A percentile compares a stretch with the other conserved stretches of the same genome.
Conservation (phyloP, 169 alveolate genomes). For the Miamiensis avidus region DNA sequence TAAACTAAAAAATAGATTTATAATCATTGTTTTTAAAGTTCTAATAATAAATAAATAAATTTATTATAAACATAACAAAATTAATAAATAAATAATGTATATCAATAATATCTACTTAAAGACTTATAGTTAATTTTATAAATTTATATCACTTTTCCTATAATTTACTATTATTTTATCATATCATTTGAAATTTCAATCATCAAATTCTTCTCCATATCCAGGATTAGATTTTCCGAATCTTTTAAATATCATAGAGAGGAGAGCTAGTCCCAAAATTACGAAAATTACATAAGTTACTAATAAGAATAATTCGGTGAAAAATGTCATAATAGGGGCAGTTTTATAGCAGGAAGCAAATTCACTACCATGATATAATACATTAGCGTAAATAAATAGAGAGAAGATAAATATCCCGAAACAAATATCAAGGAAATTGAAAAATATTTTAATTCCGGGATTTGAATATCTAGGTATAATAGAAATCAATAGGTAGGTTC, state of each 20-base stretch:
- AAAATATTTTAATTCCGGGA: slow-evolving; percentile 39
- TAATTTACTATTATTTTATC: too few species aligned
- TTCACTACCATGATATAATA: not conserved
- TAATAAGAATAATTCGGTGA: slow-evolving; percentile 17
- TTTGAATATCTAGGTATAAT: slow-evolving; percentile 41
- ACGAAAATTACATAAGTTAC: slow-evolving; percentile 23
- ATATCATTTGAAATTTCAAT: too few species aligned
- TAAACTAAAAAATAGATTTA: too few species aligned
- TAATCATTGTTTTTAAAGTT: too few species aligned
- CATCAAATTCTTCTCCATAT: not conserved
- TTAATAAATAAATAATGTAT: not conserved
- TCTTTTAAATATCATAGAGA: slow-evolving; percentile 1
- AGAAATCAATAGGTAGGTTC: slow-evolving; percentile 39
- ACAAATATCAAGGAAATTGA: slow-evolving; percentile 42
- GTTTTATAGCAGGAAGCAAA: slow-evolving; percentile 3
- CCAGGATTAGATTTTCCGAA: not conserved
- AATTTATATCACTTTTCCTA: too few species aligned
- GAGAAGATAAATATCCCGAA: slow-evolving; percentile 32
- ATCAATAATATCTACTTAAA: too few species aligned
- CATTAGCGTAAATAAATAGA: slow-evolving; percentile 31
- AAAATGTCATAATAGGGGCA: slow-evolving; percentile 19
- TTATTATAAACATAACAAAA: not conserved
- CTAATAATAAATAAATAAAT: too few species aligned
- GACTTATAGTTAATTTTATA: too few species aligned
- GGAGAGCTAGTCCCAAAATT: not conserved